These are phyloP conservation scores for Rhododendron ferrugineum DNA, from an alignment of 148 eudicot genomes.

Conservation along the genomic window DNA sequence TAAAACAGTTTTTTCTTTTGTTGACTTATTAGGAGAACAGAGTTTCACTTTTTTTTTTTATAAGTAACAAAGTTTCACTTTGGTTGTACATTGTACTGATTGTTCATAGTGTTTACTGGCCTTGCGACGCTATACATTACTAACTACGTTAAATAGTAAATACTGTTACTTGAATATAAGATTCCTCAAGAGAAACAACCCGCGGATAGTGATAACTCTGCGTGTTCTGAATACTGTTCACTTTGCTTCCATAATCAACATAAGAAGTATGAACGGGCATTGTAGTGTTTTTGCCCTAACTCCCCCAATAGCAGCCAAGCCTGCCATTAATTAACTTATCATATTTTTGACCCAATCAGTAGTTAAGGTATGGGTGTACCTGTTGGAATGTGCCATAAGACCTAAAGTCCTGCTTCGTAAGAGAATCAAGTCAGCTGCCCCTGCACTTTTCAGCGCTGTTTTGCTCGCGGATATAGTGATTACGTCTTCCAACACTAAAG, in stretches of 20 bases:
- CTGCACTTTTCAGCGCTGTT: neutral
- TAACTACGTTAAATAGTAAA: neutral
- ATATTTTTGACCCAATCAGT: neutral
- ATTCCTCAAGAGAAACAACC: neutral
- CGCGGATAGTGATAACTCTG: neutral
- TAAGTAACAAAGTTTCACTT: too few relatives aligned
- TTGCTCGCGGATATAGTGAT: neutral
- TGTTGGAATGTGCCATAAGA: neutral
- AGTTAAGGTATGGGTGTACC: neutral
- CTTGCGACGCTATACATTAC: neutral
- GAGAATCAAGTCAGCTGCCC: neutral
- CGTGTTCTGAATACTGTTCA: neutral
- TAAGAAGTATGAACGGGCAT: neutral
- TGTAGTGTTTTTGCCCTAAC: neutral
- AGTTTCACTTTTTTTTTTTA: neutral
- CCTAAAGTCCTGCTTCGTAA: neutral
- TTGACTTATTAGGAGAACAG: neutral
- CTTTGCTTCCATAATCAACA: neutral
- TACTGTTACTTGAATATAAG: neutral
- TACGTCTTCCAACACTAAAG: neutral
- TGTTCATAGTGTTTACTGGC: neutral
- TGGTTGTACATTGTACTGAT: neutral
- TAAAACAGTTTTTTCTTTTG: neutral
- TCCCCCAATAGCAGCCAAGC: neutral
- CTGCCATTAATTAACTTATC: neutral